Conservation (phyloP, 768 basidiomycete species). For the Lactifluus hygrophoroides region DNA sequence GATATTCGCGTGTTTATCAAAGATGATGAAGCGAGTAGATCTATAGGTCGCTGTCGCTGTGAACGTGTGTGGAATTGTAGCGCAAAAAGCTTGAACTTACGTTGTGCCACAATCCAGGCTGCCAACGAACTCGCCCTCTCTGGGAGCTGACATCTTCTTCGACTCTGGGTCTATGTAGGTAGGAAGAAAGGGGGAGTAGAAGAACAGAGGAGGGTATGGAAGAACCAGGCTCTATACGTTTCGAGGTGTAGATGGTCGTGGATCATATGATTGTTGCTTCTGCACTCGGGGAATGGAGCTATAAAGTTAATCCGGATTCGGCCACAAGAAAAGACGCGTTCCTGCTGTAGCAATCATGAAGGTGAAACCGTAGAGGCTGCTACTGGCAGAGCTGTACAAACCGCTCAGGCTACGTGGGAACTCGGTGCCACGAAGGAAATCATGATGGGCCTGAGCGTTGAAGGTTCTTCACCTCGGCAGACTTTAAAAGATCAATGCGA, state of each 20-base stretch:
- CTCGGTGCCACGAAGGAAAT: too few species aligned
- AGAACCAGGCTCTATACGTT: not conserved
- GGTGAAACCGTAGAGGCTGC: too few species aligned
- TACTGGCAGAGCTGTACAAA: too few species aligned
- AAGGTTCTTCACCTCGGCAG: too few species aligned
- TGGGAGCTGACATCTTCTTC: constrained; percentile 30
- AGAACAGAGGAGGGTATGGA: not conserved
- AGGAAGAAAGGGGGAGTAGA: not conserved
- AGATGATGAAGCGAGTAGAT: constrained; percentile 86
- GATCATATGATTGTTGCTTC: constrained; percentile 15
- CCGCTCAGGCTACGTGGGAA: too few species aligned
- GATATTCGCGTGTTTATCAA: constrained; percentile 81
- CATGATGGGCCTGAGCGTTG: too few species aligned
- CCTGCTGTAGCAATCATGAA: too few species aligned
- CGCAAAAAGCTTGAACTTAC: constrained; percentile 36
- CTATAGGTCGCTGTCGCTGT: constrained; percentile 32
- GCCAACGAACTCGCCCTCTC: constrained; percentile 78
- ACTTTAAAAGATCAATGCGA: too few species aligned
- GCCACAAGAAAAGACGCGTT: too few species aligned
- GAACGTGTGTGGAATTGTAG: not conserved
- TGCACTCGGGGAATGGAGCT: not conserved
- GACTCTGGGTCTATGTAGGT: not conserved
- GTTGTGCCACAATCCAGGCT: constrained; percentile 94
- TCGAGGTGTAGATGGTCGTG: not conserved
- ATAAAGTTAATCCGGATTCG: not conserved